Base-by-base conservation (phyloP, 768 basidiomycete genomes). In the Rickenella mellea region DNA sequence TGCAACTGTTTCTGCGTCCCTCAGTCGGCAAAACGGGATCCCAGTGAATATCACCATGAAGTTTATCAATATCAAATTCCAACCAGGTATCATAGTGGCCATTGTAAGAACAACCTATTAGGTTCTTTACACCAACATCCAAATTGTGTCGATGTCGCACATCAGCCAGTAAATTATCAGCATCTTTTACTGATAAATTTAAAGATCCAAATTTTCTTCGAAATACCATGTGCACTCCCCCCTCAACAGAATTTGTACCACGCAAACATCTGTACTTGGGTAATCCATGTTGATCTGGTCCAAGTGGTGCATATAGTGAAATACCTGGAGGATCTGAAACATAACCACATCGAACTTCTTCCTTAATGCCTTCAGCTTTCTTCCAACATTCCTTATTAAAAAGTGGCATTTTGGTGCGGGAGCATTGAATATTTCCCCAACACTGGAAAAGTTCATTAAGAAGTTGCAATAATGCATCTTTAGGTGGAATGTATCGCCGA, bases 351-450 rank as follows among this genome's bases (percentile, higher is more conserved):
- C 41, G 17, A 20, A 66, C 55, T 1, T 60, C 42, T 1, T 57
- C 47, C 0, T 66, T 48, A 20, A 65, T 43, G 38, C 56, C 53
- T 28, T 54, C 58, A 3, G 59, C 57, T 7, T 47, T 44, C 1
- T 52, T 48, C 64, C 63, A 68, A 7, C 51, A 51, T 8, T 47
- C 35, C 1, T 43, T 17, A 33, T 51, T 60, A 46, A 66, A 67
- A 0, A 68, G 48, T 11, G 62, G 57, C 0, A 43, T 30, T 0
- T 50, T 46, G 1, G 63, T 55, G 8, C 41, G 48, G 0, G 58
- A 40, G 52, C 67, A 64, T 32, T 58, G 55, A 6, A 68, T 41
- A 6, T 64, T 57, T 0, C 63, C 64, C 51, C 54, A 67, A 15
- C 47, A 56, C 1, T 36, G 15, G 33, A 67, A 62, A 2, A 67